Conservation (phyloP, 257 asterid genomes). For the Oldenlandia corymbosa region DNA sequence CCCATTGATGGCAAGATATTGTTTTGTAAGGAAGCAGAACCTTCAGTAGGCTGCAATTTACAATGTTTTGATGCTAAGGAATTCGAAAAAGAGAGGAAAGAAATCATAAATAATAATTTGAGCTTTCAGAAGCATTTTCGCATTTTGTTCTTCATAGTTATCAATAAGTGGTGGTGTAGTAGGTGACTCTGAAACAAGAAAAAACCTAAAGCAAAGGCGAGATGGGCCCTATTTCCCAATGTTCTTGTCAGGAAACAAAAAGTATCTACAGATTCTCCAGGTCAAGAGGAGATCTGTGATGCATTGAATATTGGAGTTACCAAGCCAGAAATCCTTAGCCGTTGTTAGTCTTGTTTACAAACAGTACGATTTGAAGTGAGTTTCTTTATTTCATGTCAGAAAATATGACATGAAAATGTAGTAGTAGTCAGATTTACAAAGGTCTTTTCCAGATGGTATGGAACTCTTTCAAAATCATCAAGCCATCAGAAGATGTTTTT, state of each 20-base stretch:
- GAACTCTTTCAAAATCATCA: constrained; percentile 71
- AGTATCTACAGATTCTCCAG: constrained; percentile 29
- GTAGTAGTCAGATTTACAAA: constrained; percentile 78
- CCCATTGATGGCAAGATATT: constrained; percentile 71
- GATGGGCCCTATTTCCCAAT: constrained; percentile 62
- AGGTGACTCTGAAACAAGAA: constrained; percentile 28
- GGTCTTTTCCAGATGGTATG: constrained; percentile 55
- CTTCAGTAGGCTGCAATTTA: constrained; percentile 22
- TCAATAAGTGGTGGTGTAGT: constrained; percentile 20
- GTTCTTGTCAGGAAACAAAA: constrained; percentile 31
- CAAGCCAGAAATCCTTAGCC: constrained; percentile 54
- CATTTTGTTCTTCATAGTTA: constrained; percentile 12
- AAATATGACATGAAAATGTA: constrained; percentile 78
- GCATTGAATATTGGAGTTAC: constrained; percentile 45
- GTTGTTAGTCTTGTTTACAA: constrained; percentile 66
- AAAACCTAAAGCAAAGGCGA: constrained; percentile 33
- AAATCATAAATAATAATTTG: constrained; percentile 34
- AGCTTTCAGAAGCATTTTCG: constrained; percentile 26
- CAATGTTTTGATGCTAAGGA: constrained; percentile 28
- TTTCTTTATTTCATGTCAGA: constrained; percentile 36
- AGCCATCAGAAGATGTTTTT: constrained; percentile 59
- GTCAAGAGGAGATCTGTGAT: constrained; percentile 41
- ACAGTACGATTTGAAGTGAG: constrained; percentile 30
- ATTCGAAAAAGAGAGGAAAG: constrained; percentile 41
- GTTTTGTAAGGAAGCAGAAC: constrained; percentile 42